Base-by-base conservation (phyloP, 2,329 filamentous ascomycete genomes). In the Pseudocercospora crystallina region DNA sequence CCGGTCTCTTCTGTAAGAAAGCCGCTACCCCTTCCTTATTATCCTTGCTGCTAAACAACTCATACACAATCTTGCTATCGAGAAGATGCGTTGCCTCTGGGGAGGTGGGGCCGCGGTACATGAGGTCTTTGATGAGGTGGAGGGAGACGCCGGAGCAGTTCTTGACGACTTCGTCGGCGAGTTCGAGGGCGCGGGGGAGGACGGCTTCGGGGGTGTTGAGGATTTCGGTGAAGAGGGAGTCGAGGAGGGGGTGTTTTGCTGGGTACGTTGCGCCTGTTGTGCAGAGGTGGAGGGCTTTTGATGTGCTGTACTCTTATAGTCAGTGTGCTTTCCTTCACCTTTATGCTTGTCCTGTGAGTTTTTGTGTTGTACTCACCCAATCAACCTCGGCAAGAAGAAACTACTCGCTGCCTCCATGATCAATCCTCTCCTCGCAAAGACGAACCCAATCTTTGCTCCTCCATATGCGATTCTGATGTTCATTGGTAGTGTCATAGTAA, bases 1-100 rank as follows among this genome's bases (percentile, higher is more conserved):
- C 81, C 49, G 76, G 74, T 43, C 86, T 74, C 74, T 89, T 89
- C 70, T 88, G 74, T 64, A 87, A 68, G 66, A 89, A 89, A n/a
- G 83, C 83, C 47, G 75, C 64, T 5, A 88, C 80, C 2, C 85
- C 86, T 65, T 89, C 86, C 32, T 77, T 77, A 45, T 85, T 81
- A 61, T 89, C 86, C 57, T 77, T 80, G 53, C 69, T 80, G 8
- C 70, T 71, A 67, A 84, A 83, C 51, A 86, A 52, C 57, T 84
- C 81, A 61, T 78, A 80, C 49, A 87, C 74, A n/a, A 87, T 67
- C 54, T 74, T 77, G 57, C 79, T 83, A 70, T 91, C 87, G 29
- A 90, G 70, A 57, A 89, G 68, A 72, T 89, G 86, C 47, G 86
- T 81, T 43, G 77, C 84, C 71, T 91, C 87, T 0, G 86, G 80